Evolutionary conservation across 2,329 filamentous ascomycete genomes (phyloP), one percentile per base, ranked within the genome.

Genomic region (Acrodontium crateriforme): DNA sequence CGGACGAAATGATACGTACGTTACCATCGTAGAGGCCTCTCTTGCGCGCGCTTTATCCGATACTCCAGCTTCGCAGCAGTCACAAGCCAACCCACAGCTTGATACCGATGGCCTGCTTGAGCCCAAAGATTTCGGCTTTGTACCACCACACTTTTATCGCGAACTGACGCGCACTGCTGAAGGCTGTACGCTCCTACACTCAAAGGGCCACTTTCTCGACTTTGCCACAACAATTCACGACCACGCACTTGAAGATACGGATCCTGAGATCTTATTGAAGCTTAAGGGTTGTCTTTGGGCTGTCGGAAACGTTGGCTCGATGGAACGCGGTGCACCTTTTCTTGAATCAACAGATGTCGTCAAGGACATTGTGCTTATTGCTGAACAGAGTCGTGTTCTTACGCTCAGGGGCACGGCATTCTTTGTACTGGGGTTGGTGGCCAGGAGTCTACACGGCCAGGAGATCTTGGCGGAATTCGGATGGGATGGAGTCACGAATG

Each of bases 251-350:
- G 78, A 89, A 42, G 75, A 76, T 22, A 78, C 91, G 40, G 89
- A 98, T 44, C 52, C 69, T 1, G 89, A 98, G 53, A 69, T 78
- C 14, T 74, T 95, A 24, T 73, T 83, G 33, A 95, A 94, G 51
- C 83, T 95, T 39, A 98, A 98, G 54, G 89, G 85, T 6, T 94
- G 84, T 50, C 64, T 98, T 25, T 98, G 89, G 89, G 89, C 89
- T 0, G 84, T 98, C 1, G 89, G 89, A 14, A 98, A 98, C 44
- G 87, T 98, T 19, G 89, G 89, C 0, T 94, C 85, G 1, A 95
- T 98, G 85, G 87, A 95, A 45, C 72, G 94, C 2, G 89, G 89
- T 2, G 87, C 87, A 1, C 84, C 84, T 0, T 98, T 98, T 52
- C 65, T 98, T 3, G 89, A 94, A 54, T 76, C 79, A 31, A 81